Evolutionary conservation across 2,329 filamentous ascomycete species (phyloP), one percentile per base, ranked within the genome.

Genomic region (Nemania sp.): DNA sequence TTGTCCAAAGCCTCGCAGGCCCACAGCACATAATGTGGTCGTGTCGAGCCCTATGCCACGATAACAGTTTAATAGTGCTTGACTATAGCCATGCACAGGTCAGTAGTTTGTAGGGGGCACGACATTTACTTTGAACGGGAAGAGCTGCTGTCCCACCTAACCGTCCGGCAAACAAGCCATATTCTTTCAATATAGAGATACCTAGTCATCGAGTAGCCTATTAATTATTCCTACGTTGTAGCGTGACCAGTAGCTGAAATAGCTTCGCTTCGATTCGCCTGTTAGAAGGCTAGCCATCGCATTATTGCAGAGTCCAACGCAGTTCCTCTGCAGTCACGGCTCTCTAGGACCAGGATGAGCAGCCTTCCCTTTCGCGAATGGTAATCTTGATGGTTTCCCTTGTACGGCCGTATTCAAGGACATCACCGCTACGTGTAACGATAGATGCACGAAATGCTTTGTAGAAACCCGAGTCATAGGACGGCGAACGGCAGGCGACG

Each of bases 351-450:
- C 20, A 7, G 49, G 53, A 11, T n/a, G 24, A 57, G 57, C 18
- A 56, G 43, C 32, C 15, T 52, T 29, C 13, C 49, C n/a, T 13
- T 47, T 29, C 3, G 24, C 20, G 18, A 43, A 45, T 26, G 32
- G 38, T 52, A 27, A 13, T 49, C 32, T 58, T 20, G 11, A 60
- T 32, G 26, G 22, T 38, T 38, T 43, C 60, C 59, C 49, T 59
- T 67, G 32, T 73, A 73, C 71, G 71, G 71, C 71, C 71, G 71
- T 71, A 73, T 52, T 32, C 22, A 62, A 56, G 62, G 27, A 52
- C 53, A 54, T 18, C 45, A 49, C 32, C 38, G 55, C 56, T 52
- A 38, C n/a, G 70, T 71, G 70, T 69, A 71, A 72, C 70, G 27
- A 32, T 13, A 22, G 20, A 66, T 56, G 54, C 62, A 61, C 43